Evolutionary conservation across 2,329 filamentous ascomycete species (phyloP).

Genomic region (Verticillium albo-atrum): DNA sequence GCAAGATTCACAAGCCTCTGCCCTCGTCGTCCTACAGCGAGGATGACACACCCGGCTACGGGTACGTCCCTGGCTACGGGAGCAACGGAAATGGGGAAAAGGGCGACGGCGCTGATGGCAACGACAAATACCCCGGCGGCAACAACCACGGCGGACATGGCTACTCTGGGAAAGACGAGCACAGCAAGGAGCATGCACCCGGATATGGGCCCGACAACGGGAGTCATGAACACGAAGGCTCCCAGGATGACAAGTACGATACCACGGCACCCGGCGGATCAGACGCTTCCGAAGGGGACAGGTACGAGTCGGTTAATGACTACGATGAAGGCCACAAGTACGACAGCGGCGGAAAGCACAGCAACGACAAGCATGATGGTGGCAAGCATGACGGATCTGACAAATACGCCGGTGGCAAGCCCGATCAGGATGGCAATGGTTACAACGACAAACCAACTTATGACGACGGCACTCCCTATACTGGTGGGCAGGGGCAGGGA

Average conservation of each 20-base stretch:
- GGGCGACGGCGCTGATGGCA: neutral
- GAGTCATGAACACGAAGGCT: constrained; percentile 9
- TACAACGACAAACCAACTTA: neutral
- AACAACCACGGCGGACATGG: neutral
- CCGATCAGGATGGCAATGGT: neutral
- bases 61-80: neutral
- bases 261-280: neutral
- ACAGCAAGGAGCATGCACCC: neutral
- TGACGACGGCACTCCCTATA: neutral
- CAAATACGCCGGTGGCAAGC: neutral
- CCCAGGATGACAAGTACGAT: constrained; percentile 15
- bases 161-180: neutral
- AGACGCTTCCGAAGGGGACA: neutral
- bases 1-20: neutral
- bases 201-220: neutral
- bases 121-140: neutral
- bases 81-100: neutral
- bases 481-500: neutral
- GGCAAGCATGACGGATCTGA: neutral
- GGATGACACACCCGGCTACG: constrained; percentile 3
- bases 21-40: neutral
- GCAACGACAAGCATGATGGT: neutral
- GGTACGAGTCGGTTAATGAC: neutral
- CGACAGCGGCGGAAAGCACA: constrained; percentile 14
- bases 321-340: constrained; percentile 21